These are phyloP conservation scores for Diutina scorzettiae DNA, from an alignment of 1,139 yeast genomes.

Conservation along the genomic window DNA sequence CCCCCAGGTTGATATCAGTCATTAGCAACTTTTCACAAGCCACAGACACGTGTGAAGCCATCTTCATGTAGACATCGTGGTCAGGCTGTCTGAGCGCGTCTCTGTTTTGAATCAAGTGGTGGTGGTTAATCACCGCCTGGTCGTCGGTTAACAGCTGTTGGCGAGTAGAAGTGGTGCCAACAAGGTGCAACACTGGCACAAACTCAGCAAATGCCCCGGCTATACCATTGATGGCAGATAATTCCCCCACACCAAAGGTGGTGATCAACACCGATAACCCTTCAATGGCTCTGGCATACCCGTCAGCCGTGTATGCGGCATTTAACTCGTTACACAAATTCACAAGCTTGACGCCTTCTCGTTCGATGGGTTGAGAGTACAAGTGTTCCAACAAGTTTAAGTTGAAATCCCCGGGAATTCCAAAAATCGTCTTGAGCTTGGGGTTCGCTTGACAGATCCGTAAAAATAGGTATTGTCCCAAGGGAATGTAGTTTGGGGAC, in stretches of 20 bases:
- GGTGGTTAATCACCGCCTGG: slow-evolving; percentile 25
- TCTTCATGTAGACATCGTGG: slow-evolving; percentile 50
- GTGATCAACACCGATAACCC: slow-evolving; percentile 40
- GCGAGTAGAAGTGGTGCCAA: slow-evolving; percentile 54
- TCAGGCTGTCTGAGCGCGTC: slow-evolving; percentile 37
- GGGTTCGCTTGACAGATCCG: slow-evolving; percentile 27
- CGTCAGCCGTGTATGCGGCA: slow-evolving; percentile 67
- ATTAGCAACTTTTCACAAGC: slow-evolving; percentile 43
- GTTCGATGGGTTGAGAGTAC: slow-evolving; percentile 17
- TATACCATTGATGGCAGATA: slow-evolving; percentile 74
- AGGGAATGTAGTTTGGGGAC: not conserved
- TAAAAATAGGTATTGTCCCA: slow-evolving; percentile 27
- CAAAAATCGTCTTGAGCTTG: slow-evolving; percentile 22
- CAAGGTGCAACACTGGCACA: slow-evolving; percentile 70
- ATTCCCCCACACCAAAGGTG: slow-evolving; percentile 80
- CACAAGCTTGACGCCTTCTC: slow-evolving; percentile 7
- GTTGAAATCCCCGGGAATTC: slow-evolving; percentile 33
- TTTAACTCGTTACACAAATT: slow-evolving; percentile 25
- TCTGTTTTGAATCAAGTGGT: slow-evolving; percentile 57
- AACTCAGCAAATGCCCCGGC: slow-evolving; percentile 77
- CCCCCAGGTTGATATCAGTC: slow-evolving; percentile 34
- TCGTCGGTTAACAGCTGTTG: slow-evolving; percentile 11
- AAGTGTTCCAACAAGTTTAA: slow-evolving; percentile 25
- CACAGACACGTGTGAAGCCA: slow-evolving; percentile 50
- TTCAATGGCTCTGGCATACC: slow-evolving; percentile 47